A percentile compares a stretch with the other conserved stretches of the same genome.
Evolutionary conservation across 805 yeast genomes (phyloP).

Genomic region (Cyberlindnera americana): DNA sequence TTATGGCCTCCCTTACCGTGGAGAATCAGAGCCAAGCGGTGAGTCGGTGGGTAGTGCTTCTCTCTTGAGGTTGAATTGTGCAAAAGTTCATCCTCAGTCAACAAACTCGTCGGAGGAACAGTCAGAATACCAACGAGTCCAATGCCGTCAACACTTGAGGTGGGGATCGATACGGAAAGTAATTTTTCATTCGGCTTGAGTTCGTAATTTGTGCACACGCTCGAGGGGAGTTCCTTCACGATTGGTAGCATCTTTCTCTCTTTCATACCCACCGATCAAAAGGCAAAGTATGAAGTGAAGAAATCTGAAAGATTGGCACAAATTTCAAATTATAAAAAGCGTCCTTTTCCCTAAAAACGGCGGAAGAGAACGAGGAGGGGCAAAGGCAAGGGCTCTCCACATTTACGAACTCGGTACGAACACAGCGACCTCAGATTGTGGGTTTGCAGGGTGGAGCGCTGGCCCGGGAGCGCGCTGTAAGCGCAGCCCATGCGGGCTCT

Average conservation of each 20-base stretch:
- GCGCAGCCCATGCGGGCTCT: no score
- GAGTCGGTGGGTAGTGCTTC: slow-evolving; percentile 35
- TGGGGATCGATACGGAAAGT: slow-evolving; percentile 24
- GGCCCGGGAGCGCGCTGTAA: no score
- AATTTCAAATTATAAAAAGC: no score
- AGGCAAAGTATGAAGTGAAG: no score
- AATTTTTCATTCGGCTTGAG: slow-evolving; percentile 26
- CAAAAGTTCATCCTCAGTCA: slow-evolving; percentile 19
- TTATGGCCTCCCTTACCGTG: slow-evolving; percentile 90
- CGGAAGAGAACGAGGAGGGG: no score
- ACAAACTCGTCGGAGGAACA: slow-evolving; percentile 29
- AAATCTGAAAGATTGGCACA: no score
- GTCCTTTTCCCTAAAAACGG: no score
- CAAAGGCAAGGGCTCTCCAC: not conserved
- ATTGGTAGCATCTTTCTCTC: no score
- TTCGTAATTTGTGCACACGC: slow-evolving; percentile 22
- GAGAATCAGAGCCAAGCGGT: slow-evolving; percentile 54
- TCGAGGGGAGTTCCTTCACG: slow-evolving; percentile 11
- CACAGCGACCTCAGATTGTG: not conserved
- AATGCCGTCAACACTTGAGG: slow-evolving; percentile 18
- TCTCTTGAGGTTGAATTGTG: slow-evolving; percentile 9
- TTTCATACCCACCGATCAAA: no score
- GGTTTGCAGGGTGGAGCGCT: no score
- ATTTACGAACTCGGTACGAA: not conserved
- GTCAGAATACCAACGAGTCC: slow-evolving; percentile 38